Evolutionary conservation across 352 stramenopile species (phyloP).

Genomic region (Lagenidium sp.): DNA sequence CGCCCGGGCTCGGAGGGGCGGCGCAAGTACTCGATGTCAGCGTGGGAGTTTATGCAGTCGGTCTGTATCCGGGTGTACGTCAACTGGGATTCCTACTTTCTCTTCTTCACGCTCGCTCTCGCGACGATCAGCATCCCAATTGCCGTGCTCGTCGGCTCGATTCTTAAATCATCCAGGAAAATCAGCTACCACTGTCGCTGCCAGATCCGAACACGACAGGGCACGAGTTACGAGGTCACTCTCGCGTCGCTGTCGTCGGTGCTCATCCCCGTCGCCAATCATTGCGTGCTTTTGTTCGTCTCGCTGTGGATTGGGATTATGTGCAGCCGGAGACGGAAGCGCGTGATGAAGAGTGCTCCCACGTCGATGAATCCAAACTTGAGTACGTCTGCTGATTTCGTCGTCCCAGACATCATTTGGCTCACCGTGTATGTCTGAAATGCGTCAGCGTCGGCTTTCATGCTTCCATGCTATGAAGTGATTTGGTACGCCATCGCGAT

Average conservation of each 20-base stretch:
- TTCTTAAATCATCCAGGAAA: slow-evolving; percentile 19
- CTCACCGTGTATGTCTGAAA: slow-evolving; percentile 1
- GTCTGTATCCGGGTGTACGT: slow-evolving; percentile 44
- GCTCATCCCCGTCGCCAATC: slow-evolving; percentile 52
- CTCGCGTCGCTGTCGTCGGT: slow-evolving; percentile 36
- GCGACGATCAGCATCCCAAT: slow-evolving; percentile 38
- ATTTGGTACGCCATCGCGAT: slow-evolving; percentile 79
- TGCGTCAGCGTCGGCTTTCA: slow-evolving; percentile 61
- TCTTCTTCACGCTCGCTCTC: slow-evolving; percentile 42
- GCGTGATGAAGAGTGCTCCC: slow-evolving; percentile 46
- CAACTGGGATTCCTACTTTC: slow-evolving; percentile 74
- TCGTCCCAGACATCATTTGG: not conserved
- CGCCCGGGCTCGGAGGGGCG: not conserved
- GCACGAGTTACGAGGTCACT: slow-evolving; percentile 16
- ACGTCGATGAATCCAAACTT: slow-evolving; percentile 59
- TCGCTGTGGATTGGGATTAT: slow-evolving; percentile 59
- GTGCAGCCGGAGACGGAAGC: slow-evolving; percentile 71
- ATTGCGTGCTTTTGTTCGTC: slow-evolving; percentile 59
- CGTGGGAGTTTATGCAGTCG: slow-evolving; percentile 16
- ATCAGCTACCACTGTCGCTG: slow-evolving; percentile 34
- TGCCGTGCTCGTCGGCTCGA: slow-evolving; percentile 22
- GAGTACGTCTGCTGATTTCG: slow-evolving; percentile 32
- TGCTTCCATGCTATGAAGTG: slow-evolving; percentile 80
- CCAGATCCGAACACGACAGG: slow-evolving; percentile 19
- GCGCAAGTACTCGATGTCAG: slow-evolving; percentile 5